Conservation (phyloP, 306 rosid genomes). For the Dryas octopetala region DNA sequence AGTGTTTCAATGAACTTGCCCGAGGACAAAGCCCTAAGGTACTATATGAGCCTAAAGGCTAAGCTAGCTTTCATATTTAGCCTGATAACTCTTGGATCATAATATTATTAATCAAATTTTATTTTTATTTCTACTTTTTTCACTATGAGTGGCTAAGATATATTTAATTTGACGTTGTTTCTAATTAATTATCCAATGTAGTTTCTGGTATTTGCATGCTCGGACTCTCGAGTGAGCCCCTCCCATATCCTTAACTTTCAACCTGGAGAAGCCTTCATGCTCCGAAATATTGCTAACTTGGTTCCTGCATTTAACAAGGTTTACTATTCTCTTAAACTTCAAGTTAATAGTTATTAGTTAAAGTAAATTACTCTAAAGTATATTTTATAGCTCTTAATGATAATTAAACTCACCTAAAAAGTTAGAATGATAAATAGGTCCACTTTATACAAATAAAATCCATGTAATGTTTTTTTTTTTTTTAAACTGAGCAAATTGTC, state of each 20-base stretch:
- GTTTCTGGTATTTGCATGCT: slow-evolving; percentile 74
- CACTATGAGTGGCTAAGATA: too few relatives aligned
- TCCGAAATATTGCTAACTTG: slow-evolving; percentile 66
- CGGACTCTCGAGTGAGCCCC: slow-evolving; percentile 78
- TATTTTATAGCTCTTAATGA: too few relatives aligned
- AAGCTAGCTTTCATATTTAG: background rate
- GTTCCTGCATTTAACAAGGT: slow-evolving; percentile 67
- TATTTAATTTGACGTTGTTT: background rate
- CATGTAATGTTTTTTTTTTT: too few relatives aligned
- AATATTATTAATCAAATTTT: background rate
- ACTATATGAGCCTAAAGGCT: background rate
- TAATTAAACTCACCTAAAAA: too few relatives aligned
- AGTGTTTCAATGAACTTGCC: slow-evolving; percentile 27
- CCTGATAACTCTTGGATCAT: too few relatives aligned
- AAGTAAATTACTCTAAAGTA: too few relatives aligned
- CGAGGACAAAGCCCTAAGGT: slow-evolving; percentile 55
- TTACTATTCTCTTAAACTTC: background rate
- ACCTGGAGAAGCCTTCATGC: slow-evolving; percentile 69
- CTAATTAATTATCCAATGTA: slow-evolving; percentile 2
- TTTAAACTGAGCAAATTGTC: too few relatives aligned
- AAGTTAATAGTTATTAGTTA: background rate
- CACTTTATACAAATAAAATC: too few relatives aligned
- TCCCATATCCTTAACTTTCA: slow-evolving; percentile 45
- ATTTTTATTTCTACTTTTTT: background rate
- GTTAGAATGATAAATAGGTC: too few relatives aligned